Evolutionary conservation across 768 basidiomycete species (phyloP).

Genomic region (Tylopilus plumbeoviolaceoides): DNA sequence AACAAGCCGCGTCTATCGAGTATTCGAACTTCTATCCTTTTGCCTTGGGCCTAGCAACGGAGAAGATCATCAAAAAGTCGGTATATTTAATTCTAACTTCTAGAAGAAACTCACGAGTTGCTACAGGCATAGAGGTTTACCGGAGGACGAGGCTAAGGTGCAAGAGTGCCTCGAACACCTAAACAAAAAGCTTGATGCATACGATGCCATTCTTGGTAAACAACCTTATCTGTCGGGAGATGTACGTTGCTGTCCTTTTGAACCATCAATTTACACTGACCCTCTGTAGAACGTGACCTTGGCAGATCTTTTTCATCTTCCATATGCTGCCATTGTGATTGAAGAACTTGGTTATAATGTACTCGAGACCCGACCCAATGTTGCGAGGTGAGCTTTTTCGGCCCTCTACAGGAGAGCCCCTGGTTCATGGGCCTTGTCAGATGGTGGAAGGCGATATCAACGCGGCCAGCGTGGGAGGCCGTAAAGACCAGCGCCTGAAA

Average conservation of each 20-base stretch:
- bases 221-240: slow-evolving; percentile 55
- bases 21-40: slow-evolving; percentile 45
- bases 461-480: slow-evolving; percentile 45
- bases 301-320: slow-evolving; percentile 44
- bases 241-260: slow-evolving; percentile 27
- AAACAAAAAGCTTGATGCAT: slow-evolving; percentile 42
- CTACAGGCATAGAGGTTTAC: slow-evolving; percentile 5
- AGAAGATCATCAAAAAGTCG: slow-evolving; percentile 52
- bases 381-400: slow-evolving; percentile 19
- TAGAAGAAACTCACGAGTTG: slow-evolving; percentile 5
- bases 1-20: slow-evolving; percentile 52
- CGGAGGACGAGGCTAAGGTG: slow-evolving; percentile 22
- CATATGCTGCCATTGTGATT: slow-evolving; percentile 32
- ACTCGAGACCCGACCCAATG: slow-evolving; percentile 23
- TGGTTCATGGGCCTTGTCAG: slow-evolving; percentile 18
- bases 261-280: neutral
- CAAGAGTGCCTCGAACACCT: slow-evolving; percentile 23
- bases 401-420: neutral
- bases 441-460: slow-evolving; percentile 51
- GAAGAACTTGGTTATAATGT: slow-evolving; percentile 21
- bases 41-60: slow-evolving; percentile 39
- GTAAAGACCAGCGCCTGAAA: slow-evolving; percentile 36
- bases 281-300: slow-evolving; percentile 37
- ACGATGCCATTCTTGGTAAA: slow-evolving; percentile 50
- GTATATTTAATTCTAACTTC: slow-evolving; percentile 16